These are phyloP conservation scores for Schrenkiella parvula DNA, from an alignment of 345 rosid species.

Conservation along the genomic window DNA sequence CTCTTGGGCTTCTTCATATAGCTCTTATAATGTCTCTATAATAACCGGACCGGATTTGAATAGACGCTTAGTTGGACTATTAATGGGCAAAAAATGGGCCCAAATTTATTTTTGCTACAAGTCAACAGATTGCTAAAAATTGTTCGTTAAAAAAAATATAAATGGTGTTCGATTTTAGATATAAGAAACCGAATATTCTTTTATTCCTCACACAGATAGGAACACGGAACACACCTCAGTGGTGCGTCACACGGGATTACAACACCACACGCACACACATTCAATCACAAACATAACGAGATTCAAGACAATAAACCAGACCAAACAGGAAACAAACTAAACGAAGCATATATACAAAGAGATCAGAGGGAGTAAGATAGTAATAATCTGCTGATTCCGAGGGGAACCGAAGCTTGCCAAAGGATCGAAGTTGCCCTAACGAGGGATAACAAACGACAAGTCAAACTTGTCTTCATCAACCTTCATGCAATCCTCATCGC, in stretches of 20 bases:
- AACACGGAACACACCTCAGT: constrained; percentile 8
- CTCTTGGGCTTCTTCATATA: neutral
- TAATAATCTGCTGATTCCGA: constrained; percentile 43
- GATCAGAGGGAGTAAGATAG: neutral
- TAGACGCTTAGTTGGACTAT: neutral
- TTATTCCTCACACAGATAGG: constrained; percentile 19
- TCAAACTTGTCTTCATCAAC: constrained; percentile 32
- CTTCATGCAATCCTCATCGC: constrained; percentile 42
- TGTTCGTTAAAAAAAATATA: neutral
- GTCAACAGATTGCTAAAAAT: neutral
- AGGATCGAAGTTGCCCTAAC: constrained; percentile 42
- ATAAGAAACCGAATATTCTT: constrained; percentile 20
- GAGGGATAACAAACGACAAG: constrained; percentile 36
- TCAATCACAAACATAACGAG: constrained; percentile 3
- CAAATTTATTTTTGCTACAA: neutral
- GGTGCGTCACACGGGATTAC: constrained; percentile 20
- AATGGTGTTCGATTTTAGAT: neutral
- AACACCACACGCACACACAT: constrained; percentile 11
- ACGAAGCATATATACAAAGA: neutral
- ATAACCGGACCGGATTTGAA: neutral
- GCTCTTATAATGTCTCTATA: neutral
- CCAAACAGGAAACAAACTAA: neutral
- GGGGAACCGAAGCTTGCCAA: constrained; percentile 46
- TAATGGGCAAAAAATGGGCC: neutral
- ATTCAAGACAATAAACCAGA: constrained; percentile 7